Evolutionary conservation across 2,329 filamentous ascomycete species (phyloP), one percentile per base, ranked within the genome.

Genomic region (Alternaria burnsii): DNA sequence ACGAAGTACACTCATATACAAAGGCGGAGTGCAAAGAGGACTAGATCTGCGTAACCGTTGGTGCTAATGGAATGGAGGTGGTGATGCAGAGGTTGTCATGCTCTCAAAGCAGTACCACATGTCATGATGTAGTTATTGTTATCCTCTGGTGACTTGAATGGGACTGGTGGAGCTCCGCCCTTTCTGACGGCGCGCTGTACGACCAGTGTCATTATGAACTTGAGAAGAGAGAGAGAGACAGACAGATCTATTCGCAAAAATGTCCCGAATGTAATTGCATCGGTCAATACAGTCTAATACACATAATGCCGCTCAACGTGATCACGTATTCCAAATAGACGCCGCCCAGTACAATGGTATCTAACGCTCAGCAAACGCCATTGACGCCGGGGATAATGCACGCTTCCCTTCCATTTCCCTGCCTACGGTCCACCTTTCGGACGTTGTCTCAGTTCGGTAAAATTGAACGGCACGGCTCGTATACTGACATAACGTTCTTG

Each of bases 401-500:
- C 40, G 7, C 34, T n/a, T 14, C 12, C 34, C 6, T n/a, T 16
- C 9, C 9, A 40, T 40, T 24, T 10, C 9, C 28, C 24, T 22
- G 26, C 40, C 26, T 63, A 66, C 4, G 54, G 58, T 3, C 68
- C 68, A 16, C 81, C 81, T 55, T 65, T 79, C 0, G 81, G 80
- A 30, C 57, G 41, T 65, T 83, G 81, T 20, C 71, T 71, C 67
- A 77, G 77, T 65, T 72, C 55, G 7, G 38, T 60, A 14, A 68
- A 36, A 22, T 66, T 75, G 52, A 63, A 71, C n/a, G 78, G 51
- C 3, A 48, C 59, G 5, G 68, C 69, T 9, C 70, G 7, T 3
- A 76, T 3, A 78, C 59, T 20, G 52, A 81, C 71, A 55, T 76
- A 83, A 41, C 77, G 77, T 10, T 68, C 74, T 24, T 69, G 58